A percentile compares a stretch with the other conserved stretches of the same genome.
phyloP scores from a whole-genome alignment of 2,329 filamentous ascomycete species.

The Pyricularia grisea region DNA sequence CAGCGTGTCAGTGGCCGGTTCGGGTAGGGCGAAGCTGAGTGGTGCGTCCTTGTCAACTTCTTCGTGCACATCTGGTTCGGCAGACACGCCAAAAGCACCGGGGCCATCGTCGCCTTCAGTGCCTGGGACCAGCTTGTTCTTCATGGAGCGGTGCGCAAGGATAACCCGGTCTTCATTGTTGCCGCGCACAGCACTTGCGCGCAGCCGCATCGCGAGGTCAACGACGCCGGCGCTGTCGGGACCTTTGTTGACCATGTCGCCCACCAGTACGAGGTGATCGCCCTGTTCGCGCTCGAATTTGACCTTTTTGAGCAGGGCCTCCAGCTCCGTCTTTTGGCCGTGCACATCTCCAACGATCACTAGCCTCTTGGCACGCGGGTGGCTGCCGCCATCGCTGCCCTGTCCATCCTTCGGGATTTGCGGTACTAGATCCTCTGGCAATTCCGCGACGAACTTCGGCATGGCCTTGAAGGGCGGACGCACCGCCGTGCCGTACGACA shows the following conservation, averaged over 20 bases:
- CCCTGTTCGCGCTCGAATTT: conserved; percentile 44
- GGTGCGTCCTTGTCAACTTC: conserved; percentile 5
- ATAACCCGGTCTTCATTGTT: conserved; percentile 88
- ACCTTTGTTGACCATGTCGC: conserved; percentile 79
- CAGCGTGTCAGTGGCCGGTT: conserved; percentile 5
- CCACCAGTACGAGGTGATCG: conserved; percentile 69
- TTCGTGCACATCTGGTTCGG: background rate
- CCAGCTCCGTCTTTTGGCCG: conserved; percentile 65
- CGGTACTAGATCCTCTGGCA: conserved; percentile 19
- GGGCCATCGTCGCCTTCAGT: conserved; percentile 9
- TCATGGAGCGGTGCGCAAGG: conserved; percentile 42
- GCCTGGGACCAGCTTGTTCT: conserved; percentile 19
- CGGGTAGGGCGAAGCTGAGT: background rate
- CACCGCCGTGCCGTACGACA: conserved; percentile 29
- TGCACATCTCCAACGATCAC: conserved; percentile 89
- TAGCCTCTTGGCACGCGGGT: conserved; percentile 43
- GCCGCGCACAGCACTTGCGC: conserved; percentile 75
- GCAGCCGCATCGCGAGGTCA: conserved; percentile 60
- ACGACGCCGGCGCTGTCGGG: conserved; percentile 75
- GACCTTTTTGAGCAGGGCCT: conserved; percentile 56
- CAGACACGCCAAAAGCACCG: background rate
- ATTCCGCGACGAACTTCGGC: conserved; percentile 16
- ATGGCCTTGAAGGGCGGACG: conserved; percentile 26
- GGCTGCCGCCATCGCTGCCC: conserved; percentile 11
- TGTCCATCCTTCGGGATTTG: conserved; percentile 15